These are phyloP conservation scores for Piper betle DNA, from an alignment of 164 flowering plant genomes.

Conservation along the genomic window DNA sequence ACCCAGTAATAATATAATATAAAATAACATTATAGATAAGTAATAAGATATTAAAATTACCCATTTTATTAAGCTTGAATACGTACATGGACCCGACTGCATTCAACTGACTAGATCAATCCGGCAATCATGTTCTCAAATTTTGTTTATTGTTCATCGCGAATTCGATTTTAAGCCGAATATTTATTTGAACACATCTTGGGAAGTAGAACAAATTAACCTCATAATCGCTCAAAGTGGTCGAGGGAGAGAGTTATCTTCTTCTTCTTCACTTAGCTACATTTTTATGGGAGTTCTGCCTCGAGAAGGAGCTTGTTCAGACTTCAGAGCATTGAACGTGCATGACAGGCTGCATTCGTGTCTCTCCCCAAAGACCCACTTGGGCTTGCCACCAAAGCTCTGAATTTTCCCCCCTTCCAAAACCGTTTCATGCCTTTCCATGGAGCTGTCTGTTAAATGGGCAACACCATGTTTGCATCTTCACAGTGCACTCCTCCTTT, in stretches of 20 bases:
- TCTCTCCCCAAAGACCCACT: constrained; percentile 6
- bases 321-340: constrained; percentile 57
- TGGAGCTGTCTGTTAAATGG: not conserved
- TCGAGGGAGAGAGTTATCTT: not conserved
- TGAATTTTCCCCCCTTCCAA: constrained; percentile 2
- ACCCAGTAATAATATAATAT: too few species aligned
- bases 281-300: constrained; percentile 22
- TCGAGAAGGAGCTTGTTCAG: constrained; percentile 50
- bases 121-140: too few species aligned
- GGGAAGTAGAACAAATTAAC: too few species aligned
- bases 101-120: too few species aligned
- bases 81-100: too few species aligned
- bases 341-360: constrained; percentile 29
- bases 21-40: too few species aligned
- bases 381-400: constrained; percentile 17
- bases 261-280: not conserved
- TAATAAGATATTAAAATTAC: too few species aligned
- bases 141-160: too few species aligned
- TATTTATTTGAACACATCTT: too few species aligned
- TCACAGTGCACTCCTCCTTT: not conserved
- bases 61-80: too few species aligned
- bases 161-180: too few species aligned
- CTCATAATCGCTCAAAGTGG: not conserved
- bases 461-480: not conserved
- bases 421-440: not conserved